Base-by-base conservation (phyloP, 2,329 filamentous ascomycete species). In the Stagonosporopsis chrysanthemi region DNA sequence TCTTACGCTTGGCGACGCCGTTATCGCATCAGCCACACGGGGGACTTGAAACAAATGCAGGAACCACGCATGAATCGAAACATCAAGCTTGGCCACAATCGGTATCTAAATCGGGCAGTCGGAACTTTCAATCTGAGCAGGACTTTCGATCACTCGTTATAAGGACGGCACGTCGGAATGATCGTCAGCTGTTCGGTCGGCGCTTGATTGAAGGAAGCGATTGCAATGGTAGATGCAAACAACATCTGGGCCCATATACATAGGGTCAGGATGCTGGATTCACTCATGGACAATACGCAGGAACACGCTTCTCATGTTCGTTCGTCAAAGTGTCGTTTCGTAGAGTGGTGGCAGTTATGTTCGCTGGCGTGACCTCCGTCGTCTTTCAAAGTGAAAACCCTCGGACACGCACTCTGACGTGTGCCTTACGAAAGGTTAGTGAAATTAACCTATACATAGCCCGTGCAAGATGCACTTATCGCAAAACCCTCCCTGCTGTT, bases 41-140 rank as follows among this genome's bases (percentile, higher is more conserved):
- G 52, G 39, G 2, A 17, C 8, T 35, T 51, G 52, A 56, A 56
- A 56, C 52, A 51, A 41, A 31, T 41, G 28, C 35, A 50, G 41
- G 42, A 29, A 12, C 42, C 53, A 38, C 29, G 55, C 55, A 47
- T 56, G 47, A 51, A 51, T 47, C 40, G 29, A 56, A 51, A 51
- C 47, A 11, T 47, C 36, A 47, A 38, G 15, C 6, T 29, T 22
- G 14, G 17, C 53, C 42, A 31, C 36, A 51, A 29, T 17, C 6
- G 29, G 36, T 33, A 38, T 35, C 24, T 28, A 29, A 8, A 26
- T 19, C n/a, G 39, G 22, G 22, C 19, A 26, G 14, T n/a, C 31
- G n/a, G 6, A 11, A 3, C 8, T 12, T 17, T 17, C 36, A 9
- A 8, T 39, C 3, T 19, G 19, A 19, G 7, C 4, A 22, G 11